Evolutionary conservation across 495 filamentous ascomycete genomes (phyloP).

Genomic region (Talaromyces adpressus): DNA sequence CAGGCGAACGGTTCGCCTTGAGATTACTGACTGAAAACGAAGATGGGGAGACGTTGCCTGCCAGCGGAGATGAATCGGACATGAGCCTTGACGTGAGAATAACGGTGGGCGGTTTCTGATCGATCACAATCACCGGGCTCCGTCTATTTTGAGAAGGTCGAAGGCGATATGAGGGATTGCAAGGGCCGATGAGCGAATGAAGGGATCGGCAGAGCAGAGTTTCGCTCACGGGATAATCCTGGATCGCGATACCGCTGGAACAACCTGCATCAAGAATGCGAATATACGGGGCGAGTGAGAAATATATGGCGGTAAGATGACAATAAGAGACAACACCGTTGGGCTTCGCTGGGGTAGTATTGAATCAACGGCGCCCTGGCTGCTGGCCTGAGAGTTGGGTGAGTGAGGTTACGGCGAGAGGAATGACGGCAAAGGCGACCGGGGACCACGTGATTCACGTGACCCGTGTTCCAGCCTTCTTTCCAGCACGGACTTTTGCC

Average conservation of each 20-base stretch:
- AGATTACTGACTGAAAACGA: constrained; percentile 32
- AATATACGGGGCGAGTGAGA: neutral
- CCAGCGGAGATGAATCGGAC: constrained; percentile 35
- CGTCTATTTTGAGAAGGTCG: neutral
- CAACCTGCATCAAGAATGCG: constrained; percentile 7
- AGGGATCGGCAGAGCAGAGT: constrained; percentile 1
- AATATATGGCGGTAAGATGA: neutral
- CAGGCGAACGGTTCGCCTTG: constrained; percentile 30
- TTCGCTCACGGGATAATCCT: constrained; percentile 9
- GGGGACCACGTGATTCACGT: constrained; percentile 7
- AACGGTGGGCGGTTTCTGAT: neutral
- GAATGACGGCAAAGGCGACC: constrained; percentile 8
- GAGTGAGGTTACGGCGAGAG: constrained; percentile 1
- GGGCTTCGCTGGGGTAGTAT: neutral
- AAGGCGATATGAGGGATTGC: constrained; percentile 5
- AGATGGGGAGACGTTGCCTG: constrained; percentile 37
- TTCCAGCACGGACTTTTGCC: neutral
- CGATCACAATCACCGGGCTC: neutral
- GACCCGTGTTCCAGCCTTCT: neutral
- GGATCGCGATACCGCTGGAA: constrained; percentile 2
- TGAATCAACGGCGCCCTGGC: neutral
- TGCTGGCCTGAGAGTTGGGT: neutral
- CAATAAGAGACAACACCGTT: neutral
- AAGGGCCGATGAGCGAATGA: constrained; percentile 5
- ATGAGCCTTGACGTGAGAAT: constrained; percentile 22